Evolutionary conservation across 352 stramenopile species (phyloP), one percentile per base, ranked within the genome.

Genomic region (Phytophthora megakarya): DNA sequence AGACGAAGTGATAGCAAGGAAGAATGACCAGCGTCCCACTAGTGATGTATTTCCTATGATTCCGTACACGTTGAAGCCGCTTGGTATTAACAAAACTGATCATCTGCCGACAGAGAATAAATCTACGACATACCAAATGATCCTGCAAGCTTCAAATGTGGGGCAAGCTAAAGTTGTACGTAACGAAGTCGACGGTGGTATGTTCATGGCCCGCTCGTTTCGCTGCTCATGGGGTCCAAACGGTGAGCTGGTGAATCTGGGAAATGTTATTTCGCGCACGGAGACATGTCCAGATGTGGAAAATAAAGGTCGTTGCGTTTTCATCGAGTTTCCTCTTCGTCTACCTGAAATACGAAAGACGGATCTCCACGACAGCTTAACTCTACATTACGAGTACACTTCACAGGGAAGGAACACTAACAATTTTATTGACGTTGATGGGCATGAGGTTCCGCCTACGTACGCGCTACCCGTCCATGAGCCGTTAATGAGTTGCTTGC

Each of bases 201-300:
- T 95, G 39, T 92, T 91, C 37, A 88, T 93, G 70, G 76, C 81
- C 15, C 84, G 84, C 13, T 92, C 86, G 40, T 93, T 93, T 75
- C 84, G 86, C 18, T 92, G 84, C 42, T 91, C 82, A 7, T 95
- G 84, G 82, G 86, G 86, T 1, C 86, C 86, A 21, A 88, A 90
- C 25, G 86, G 86, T 2, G 78, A 90, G 38, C 50, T 95, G 1
- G 77, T 92, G 39, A 90, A 92, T 60, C 53, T 86, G 7, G 79
- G 73, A 48, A 83, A 75, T 23, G 51, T 84, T 13, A 56, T 72
- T 46, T 75, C 80, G 4, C 68, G 53, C 21, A 39, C 44, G 8
- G 57, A 72, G 18, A 61, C 48, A 7, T 54, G 61, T 19, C 57
- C 28, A 8, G 51, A 70, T 22, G 43, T 67, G 7, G 60, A 77